Evolutionary conservation across 345 rosid genomes (phyloP).

Genomic region (Firmiana major): DNA sequence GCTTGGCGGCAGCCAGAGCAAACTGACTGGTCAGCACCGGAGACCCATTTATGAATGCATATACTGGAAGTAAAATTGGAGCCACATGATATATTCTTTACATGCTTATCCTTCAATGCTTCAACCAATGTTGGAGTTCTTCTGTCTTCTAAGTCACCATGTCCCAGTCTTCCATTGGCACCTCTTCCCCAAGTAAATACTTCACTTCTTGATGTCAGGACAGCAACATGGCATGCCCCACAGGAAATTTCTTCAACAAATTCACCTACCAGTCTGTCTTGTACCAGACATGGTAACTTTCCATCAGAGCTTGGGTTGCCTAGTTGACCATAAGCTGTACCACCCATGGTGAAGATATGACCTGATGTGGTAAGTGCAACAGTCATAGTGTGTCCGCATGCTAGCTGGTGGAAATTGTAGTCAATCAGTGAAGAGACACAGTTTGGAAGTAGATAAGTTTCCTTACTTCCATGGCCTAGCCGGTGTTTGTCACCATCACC

Average conservation of each 20-base stretch:
- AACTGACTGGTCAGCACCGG: conserved; percentile 88
- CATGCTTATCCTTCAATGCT: conserved; percentile 77
- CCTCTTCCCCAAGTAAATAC: conserved; percentile 97
- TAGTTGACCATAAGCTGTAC: conserved; percentile 69
- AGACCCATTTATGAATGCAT: conserved; percentile 95
- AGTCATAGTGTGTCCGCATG: conserved; percentile 83
- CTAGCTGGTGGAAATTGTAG: conserved; percentile 84
- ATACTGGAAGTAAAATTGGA: conserved; percentile 85
- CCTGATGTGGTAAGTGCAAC: conserved; percentile 94
- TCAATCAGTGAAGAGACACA: conserved; percentile 83
- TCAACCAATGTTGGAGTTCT: conserved; percentile 75
- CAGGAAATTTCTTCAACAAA: conserved; percentile 91
- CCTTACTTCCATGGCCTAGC: conserved; percentile 90
- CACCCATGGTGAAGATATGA: conserved; percentile 88
- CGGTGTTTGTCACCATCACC: conserved; percentile 92
- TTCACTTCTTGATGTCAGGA: conserved; percentile 88
- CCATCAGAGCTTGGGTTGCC: conserved; percentile 71
- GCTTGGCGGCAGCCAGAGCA: conserved; percentile 92
- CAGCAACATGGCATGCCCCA: conserved; percentile 83
- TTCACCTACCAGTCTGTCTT: conserved; percentile 84
- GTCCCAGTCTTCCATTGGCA: conserved; percentile 84
- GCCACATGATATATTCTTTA: conserved; percentile 89
- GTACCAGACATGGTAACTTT: conserved; percentile 70
- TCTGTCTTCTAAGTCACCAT: conserved; percentile 77
- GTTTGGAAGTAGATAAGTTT: conserved; percentile 72